phyloP scores from a whole-genome alignment of 768 basidiomycete genomes.

The Serendipita sp. region DNA sequence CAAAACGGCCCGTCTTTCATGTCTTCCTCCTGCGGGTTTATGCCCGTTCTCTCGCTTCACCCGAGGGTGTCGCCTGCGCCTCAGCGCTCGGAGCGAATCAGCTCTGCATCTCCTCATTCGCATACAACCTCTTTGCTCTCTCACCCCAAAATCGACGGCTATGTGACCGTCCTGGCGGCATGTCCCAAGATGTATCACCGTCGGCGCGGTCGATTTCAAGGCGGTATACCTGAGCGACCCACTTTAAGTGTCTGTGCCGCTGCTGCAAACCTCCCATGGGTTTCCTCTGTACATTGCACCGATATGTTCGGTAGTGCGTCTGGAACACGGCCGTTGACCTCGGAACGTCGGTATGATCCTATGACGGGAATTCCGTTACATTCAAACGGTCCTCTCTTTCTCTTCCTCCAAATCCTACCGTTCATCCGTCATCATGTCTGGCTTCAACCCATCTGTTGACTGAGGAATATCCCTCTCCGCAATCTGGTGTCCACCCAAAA shows the following conservation, averaged over 20 bases:
- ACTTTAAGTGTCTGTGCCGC: conserved; percentile 75
- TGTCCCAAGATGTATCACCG: conserved; percentile 77
- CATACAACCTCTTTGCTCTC: conserved; percentile 49
- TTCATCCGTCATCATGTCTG: conserved; percentile 60
- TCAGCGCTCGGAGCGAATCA: conserved; percentile 37
- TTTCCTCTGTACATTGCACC: conserved; percentile 69
- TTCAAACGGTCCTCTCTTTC: neutral
- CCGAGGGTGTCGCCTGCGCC: neutral
- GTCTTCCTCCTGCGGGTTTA: too few species aligned
- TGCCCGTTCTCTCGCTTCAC: too few species aligned
- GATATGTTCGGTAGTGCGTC: conserved; percentile 48
- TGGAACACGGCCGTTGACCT: conserved; percentile 79
- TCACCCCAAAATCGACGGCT: conserved; percentile 47
- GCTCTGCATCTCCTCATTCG: conserved; percentile 31
- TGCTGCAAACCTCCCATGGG: conserved; percentile 66
- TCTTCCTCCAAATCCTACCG: conserved; percentile 31
- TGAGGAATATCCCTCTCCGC: conserved; percentile 87
- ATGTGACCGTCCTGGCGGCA: conserved; percentile 34
- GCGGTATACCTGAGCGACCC: neutral
- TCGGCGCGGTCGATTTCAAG: conserved; percentile 5
- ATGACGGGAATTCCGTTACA: conserved; percentile 31
- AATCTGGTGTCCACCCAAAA: conserved; percentile 62
- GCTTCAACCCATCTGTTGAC: conserved; percentile 57
- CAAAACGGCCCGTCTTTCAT: too few species aligned
- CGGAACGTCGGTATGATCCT: conserved; percentile 68